Base-by-base conservation (phyloP, 208 protist genomes). In the Trypanosoma avium region DNA sequence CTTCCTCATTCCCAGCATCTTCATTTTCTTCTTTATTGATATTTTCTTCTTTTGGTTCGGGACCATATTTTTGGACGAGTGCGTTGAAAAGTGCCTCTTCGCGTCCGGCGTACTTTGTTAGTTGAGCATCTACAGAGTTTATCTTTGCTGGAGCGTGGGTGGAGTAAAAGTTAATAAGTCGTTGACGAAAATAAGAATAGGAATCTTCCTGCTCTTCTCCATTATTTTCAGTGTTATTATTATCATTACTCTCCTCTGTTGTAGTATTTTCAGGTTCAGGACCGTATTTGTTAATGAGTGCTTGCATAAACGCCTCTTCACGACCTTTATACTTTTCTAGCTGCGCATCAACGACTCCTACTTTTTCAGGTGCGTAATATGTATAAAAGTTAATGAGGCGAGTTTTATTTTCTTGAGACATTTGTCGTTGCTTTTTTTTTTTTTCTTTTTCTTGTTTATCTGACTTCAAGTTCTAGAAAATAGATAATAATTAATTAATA, bases 31-130 rank as follows among this genome's bases (percentile, higher is more conserved):
- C 47, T n/a, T n/a, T n/a, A 32, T 21, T 27, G 61, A 38, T 12
- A 43, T 33, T 17, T 5, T 36, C 32, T 9, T 45, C 10, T 32
- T 59, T 24, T 22, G 21, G 43, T 38, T 67, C 59, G 15, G 27
- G 56, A 21, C 50, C 50, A 42, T 76, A 81, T 32, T 81, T 81
- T n/a, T 27, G 12, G 26, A 53, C 30, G 26, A 76, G 55, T 10
- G 68, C 75, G 7, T 62, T 42, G 38, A 81, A 49, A 10, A 81
- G 48, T 13, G 52, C 66, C 10, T 79, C 73, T 43, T 79, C 73
- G 19, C 68, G 38, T 27, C 72, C 72, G 21, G 29, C 53, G 49
- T 79, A 74, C 21, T 57, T 48, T 9, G 3, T 55, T 10, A 79
- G 65, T 26, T 67, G 30, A 4, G n/a, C 40, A n/a, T 79, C 67